Evolutionary conservation across 2,329 filamentous ascomycete genomes (phyloP), one percentile per base, ranked within the genome.

Genomic region (Penicillium palitans): DNA sequence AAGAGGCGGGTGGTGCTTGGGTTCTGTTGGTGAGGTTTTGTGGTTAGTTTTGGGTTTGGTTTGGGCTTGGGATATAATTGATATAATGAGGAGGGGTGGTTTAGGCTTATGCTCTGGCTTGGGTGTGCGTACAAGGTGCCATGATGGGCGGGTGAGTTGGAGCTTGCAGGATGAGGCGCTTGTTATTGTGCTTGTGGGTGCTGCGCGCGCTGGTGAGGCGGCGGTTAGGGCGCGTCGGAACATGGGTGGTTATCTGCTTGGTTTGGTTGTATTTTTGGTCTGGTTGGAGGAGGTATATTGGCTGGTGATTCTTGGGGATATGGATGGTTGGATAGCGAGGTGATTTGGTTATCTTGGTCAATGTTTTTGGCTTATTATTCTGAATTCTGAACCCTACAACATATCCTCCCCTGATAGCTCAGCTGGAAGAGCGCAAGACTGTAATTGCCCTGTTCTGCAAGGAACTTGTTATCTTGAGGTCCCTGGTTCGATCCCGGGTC

Each of bases 171-270:
- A 29, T 49, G 60, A 35, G 33, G 31, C n/a, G 48, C 15, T 46
- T 37, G 24, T n/a, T 44, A 44, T 41, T 37, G 61, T 49, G 60
- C 51, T 42, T 10, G 61, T 27, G 21, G 40, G 37, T 29, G 17
- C 40, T 44, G 47, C 48, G 52, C 58, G 57, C 58, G 55, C 65
- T 53, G 56, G 29, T n/a, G 63, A 51, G 44, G 49, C 58, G 41
- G 64, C 52, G 9, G 52, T 54, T 37, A 62, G 53, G 31, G 59
- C 41, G 49, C 58, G 63, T 24, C 64, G 57, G 21, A 66, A 48
- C 64, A 66, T 66, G 5, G 24, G 25, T 27, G 21, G 33, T 15
- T 48, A 9, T 41, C 4, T 41, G 35, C 5, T 50, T 17, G 21
- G 17, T 27, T 29, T 31, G 9, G 24, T 45, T 27, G 8, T n/a